Base-by-base conservation (phyloP, 495 filamentous ascomycete genomes). In the Acidiella bohemica region DNA sequence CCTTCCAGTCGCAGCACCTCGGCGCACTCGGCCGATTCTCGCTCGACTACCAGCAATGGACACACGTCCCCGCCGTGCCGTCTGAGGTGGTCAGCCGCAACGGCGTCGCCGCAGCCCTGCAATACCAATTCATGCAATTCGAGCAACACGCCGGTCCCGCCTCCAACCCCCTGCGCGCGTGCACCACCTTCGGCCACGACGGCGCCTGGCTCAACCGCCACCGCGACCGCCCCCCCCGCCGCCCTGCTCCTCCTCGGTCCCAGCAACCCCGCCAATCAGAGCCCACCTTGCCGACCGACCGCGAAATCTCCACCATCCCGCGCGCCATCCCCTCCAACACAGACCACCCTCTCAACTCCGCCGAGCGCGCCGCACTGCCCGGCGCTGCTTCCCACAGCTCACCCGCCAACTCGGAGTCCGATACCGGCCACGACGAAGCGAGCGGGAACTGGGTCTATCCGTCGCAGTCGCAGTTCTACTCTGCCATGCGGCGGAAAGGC, bases 371-470 rank as follows among this genome's bases (percentile, higher is more conserved):
- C 52, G 36, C 19, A 37, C n/a, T 59, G 55, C 31, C 38, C 42
- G 50, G 41, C 41, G 48, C 53, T 44, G 56, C 42, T 39, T 47
- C 58, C 50, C 22, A 65, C 51, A 8, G 50, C 52, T 37, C 56
- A 59, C 78, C 74, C 1, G 72, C 71, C 10, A 85, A 87, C 61
- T 68, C 72, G 35, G 80, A 87, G 60, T 51, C 66, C 13, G 84
- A 87, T 45, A 82, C 80, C 36, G 74, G 77, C 20, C 62, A 62
- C 33, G 79, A 84, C 45, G 52, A 62, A 24, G 57, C 63, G 13
- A 67, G 67, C 2, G 85, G 86, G 12, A 88, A 93, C 57, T 97
- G 92, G 90, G 77, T 97, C 33, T 97, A 97, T 62, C 90, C 90
- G 0, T 92, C 83, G 0, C 92, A 97, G 55, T 72, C 78, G 42